phyloP scores from a whole-genome alignment of 352 stramenopile genomes.

The Blastocystis sp. region DNA sequence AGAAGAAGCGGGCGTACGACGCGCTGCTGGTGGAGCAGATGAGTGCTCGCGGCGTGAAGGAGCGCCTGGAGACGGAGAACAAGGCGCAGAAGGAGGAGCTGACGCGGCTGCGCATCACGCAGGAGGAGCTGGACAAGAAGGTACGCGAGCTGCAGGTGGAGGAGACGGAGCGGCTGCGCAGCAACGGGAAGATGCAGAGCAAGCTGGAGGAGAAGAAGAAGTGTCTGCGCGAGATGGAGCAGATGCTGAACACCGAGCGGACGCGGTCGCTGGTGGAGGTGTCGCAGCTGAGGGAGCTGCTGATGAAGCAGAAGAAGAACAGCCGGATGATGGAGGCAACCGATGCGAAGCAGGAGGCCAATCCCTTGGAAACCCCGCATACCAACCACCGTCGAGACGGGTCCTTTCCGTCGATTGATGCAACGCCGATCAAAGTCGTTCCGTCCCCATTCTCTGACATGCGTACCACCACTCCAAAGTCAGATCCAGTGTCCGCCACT shows the following conservation, averaged over 20 bases:
- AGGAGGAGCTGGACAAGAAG: slow-evolving; percentile 44
- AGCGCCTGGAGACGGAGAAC: slow-evolving; percentile 24
- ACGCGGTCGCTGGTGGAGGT: slow-evolving; percentile 46
- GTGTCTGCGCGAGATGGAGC: slow-evolving; percentile 26
- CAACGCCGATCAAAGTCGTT: slow-evolving; percentile 42
- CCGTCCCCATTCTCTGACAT: slow-evolving; percentile 12
- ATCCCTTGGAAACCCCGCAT: neutral
- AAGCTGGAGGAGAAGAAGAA: slow-evolving; percentile 47
- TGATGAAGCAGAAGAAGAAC: slow-evolving; percentile 9
- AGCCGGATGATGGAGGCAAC: neutral
- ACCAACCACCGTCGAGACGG: neutral
- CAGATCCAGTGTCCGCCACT: neutral
- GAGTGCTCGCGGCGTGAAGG: neutral
- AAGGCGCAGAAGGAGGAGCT: slow-evolving; percentile 11
- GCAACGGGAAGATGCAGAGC: slow-evolving; percentile 13
- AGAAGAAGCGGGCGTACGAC: slow-evolving; percentile 38
- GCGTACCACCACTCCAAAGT: neutral
- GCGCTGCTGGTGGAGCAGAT: slow-evolving; percentile 44
- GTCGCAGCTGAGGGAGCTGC: slow-evolving; percentile 7
- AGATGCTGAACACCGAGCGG: slow-evolving; percentile 37
- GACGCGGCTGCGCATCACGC: neutral
- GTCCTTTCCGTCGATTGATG: slow-evolving; percentile 39
- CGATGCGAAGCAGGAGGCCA: neutral
- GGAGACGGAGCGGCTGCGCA: slow-evolving; percentile 7
- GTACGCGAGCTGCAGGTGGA: slow-evolving; percentile 11